Evolutionary conservation across 148 eudicot species (phyloP), one percentile per base, ranked within the genome.

Genomic region (Persicaria tinctoria): DNA sequence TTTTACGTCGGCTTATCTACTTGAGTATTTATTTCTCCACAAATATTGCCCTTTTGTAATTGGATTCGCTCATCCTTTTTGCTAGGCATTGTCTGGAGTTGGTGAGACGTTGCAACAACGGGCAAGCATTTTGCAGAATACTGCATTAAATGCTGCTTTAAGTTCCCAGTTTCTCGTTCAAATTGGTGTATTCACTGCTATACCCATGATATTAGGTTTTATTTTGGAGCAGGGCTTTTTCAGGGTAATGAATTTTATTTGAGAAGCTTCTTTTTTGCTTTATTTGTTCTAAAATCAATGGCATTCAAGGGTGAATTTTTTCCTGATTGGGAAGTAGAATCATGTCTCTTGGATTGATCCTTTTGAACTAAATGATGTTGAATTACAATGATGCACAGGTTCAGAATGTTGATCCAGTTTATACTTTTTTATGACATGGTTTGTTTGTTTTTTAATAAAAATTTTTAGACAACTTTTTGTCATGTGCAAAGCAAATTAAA

Each of bases 151-250:
- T 81, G 91, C 97, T 70, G 97, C 99, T 74, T 80, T 96, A 6
- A 92, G 93, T 85, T 86, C 99, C n/a, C 99, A 96, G 81, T 96
- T 96, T 83, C 88, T 96, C 79, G 85, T 96, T 76, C 99, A 96
- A 83, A 96, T 96, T 83, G 99, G 99, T 69, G 72, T 88, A 20
- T 96, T 96, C 77, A 90, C 97, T 12, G 99, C 99, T n/a, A 88
- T 96, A 73, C 99, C 99, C 12, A 96, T 96, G 99, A 79, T 96
- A 74, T 74, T 96, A 79, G 89, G 99, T 70, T 90, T 92, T 87
- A 96, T 96, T 72, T 77, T 96, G 80, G 99, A 96, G 74, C 89
- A 83, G 70, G 99, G 99, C 14, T 90, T 96, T 79, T 82, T 96
- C 9, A 88, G 87, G 90, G 99, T 92, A 92, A 68, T 55, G 49